A percentile compares a stretch with the other conserved stretches of the same genome.
Evolutionary conservation across 352 stramenopile species (phyloP).

Genomic region (Pelagophyceae sp.): DNA sequence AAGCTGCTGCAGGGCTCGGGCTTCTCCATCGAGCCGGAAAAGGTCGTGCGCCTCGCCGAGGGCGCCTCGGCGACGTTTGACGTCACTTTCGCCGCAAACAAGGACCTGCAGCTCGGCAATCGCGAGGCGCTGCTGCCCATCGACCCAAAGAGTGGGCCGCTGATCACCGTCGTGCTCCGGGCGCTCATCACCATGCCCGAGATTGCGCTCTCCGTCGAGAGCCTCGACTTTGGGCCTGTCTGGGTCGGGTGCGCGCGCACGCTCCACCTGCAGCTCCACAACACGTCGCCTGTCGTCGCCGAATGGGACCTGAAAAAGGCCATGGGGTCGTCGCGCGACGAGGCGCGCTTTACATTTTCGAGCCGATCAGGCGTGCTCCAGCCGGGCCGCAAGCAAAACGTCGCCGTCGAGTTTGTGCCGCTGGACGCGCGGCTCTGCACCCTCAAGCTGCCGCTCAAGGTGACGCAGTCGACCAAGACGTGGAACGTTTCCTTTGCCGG

Average conservation of each 20-base stretch:
- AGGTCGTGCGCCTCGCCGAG: slow-evolving; percentile 78
- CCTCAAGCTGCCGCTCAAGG: slow-evolving; percentile 73
- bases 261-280: slow-evolving; percentile 79
- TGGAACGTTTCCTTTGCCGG: slow-evolving; percentile 61
- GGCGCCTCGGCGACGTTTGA: slow-evolving; percentile 72
- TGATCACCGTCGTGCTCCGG: slow-evolving; percentile 60
- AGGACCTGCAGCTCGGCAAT: slow-evolving; percentile 63
- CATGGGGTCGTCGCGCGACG: slow-evolving; percentile 65
- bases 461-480: slow-evolving; percentile 62
- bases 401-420: slow-evolving; percentile 77
- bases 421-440: slow-evolving; percentile 60
- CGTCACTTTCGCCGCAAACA: slow-evolving; percentile 68
- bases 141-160: slow-evolving; percentile 73
- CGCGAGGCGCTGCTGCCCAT: slow-evolving; percentile 69
- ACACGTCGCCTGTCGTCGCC: slow-evolving; percentile 66
- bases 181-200: slow-evolving; percentile 80
- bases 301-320: slow-evolving; percentile 81
- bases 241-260: slow-evolving; percentile 70
- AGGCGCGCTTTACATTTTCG: slow-evolving; percentile 62
- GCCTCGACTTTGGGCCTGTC: slow-evolving; percentile 76
- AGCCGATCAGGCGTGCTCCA: slow-evolving; percentile 60
- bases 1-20: slow-evolving; percentile 66
- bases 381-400: slow-evolving; percentile 63
- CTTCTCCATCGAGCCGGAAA: slow-evolving; percentile 82
- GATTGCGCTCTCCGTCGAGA: slow-evolving; percentile 62